Evolutionary conservation across 495 filamentous ascomycete genomes (phyloP), one percentile per base, ranked within the genome.

Genomic region (Oleoguttula mirabilis): DNA sequence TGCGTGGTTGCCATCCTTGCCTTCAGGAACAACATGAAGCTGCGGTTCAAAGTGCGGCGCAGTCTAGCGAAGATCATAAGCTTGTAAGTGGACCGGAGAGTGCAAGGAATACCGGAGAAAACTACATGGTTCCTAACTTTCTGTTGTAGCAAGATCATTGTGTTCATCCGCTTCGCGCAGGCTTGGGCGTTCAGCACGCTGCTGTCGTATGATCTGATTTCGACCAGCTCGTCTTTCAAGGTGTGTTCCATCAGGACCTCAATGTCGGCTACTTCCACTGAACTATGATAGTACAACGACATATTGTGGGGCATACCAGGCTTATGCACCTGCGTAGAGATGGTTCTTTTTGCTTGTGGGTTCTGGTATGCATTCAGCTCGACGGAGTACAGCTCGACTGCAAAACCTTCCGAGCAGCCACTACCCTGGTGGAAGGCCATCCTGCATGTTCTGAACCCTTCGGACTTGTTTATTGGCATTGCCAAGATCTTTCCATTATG

Each of bases 291-390:
- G 10, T 47, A 47, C 36, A 41, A 47, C 38, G 44, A 47, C 32
- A 47, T 47, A 10, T 32, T 47, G 1, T 47, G 30, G 25, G 44
- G 44, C 8, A 35, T 47, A 4, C 44, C 44, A 16, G 44, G 20
- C 27, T 12, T 35, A 3, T 36, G 31, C 11, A 47, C 37, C 8
- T 47, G 36, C 21, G 31, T 16, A n/a, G 44, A 47, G 36, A 47
- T 47, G 44, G 44, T 41, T 11, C 37, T 47, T 21, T 41, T 47
- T 28, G 23, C 44, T 5, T 10, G 25, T 7, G 44, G 44, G 10
- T 47, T 47, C 31, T 47, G 44, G 44, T 47, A 41, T 14, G 44
- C 44, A 6, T 47, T 47, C 44, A 47, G 44, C 38, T 40, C 44
- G n/a, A 41, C 36, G 5, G 44, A 47, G 27, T 47, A 47, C 32